Evolutionary conservation across 768 basidiomycete genomes (phyloP).

Genomic region (Mycena rebaudengoi): DNA sequence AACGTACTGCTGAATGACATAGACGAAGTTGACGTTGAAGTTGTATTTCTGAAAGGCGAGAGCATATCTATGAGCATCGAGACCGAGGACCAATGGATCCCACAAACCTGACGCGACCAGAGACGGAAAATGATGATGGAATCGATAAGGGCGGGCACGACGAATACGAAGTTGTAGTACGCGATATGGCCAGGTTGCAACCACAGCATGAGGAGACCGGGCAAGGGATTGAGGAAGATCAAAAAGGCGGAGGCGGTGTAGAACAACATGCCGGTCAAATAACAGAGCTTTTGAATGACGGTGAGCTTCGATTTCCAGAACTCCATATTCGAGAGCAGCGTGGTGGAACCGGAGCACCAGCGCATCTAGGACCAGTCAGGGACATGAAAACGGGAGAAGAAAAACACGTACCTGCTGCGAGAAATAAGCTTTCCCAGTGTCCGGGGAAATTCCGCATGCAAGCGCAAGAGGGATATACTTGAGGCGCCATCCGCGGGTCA

Average conservation of each 20-base stretch:
- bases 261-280: constrained; percentile 27
- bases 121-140: constrained; percentile 35
- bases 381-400: neutral
- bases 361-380: constrained; percentile 24
- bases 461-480: constrained; percentile 37
- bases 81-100: neutral
- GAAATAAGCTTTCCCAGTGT: constrained; percentile 36
- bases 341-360: constrained; percentile 20
- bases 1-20: constrained; percentile 32
- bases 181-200: constrained; percentile 31
- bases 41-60: constrained; percentile 26
- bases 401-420: constrained; percentile 29
- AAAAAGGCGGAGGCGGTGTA: constrained; percentile 12
- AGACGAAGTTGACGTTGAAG: constrained; percentile 37
- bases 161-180: constrained; percentile 39
- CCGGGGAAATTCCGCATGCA: constrained; percentile 36
- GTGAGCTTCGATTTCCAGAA: neutral
- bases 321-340: neutral
- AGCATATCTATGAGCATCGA: neutral
- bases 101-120: constrained; percentile 29
- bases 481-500: constrained; percentile 34
- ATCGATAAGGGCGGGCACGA: constrained; percentile 37
- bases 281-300: neutral
- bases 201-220: constrained; percentile 33
- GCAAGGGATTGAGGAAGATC: constrained; percentile 29